phyloP scores from a whole-genome alignment of 257 asterid species.

The Echium plantagineum region DNA sequence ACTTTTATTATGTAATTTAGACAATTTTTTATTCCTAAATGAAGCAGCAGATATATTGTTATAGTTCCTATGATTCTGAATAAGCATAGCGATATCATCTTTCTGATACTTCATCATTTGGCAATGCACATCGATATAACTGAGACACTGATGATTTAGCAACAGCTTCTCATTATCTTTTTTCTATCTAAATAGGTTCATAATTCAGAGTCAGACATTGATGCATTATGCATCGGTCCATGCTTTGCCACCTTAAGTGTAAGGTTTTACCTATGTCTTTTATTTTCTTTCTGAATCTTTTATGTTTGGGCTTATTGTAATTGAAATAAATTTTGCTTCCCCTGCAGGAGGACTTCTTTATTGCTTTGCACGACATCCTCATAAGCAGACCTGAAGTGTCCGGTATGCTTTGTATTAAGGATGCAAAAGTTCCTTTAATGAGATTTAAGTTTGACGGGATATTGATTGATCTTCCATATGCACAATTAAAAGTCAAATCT shows the following conservation, averaged over 20 bases:
- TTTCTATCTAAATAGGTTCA: conserved; percentile 31
- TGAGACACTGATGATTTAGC: background rate
- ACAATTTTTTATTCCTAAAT: no score
- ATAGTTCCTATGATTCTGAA: background rate
- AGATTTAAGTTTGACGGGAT: conserved; percentile 47
- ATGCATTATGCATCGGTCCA: conserved; percentile 51
- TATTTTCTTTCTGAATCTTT: background rate
- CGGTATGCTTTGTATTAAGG: conserved; percentile 36
- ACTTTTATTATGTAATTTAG: no score
- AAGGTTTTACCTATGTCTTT: conserved; percentile 10
- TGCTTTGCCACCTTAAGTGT: conserved; percentile 42
- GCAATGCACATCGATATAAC: background rate
- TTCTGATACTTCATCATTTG: background rate
- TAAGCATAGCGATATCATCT: background rate
- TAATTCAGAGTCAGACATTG: conserved; percentile 40
- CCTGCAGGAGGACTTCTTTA: conserved; percentile 43
- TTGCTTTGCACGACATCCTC: conserved; percentile 34
- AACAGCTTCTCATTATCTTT: background rate
- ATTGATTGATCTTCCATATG: conserved; percentile 42
- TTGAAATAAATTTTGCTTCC: background rate
- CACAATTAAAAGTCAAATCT: conserved; percentile 32
- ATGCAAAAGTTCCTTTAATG: conserved; percentile 54
- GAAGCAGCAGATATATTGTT: no score
- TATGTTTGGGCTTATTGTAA: background rate
- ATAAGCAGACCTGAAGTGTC: conserved; percentile 37